Evolutionary conservation across 2,329 filamentous ascomycete species (phyloP), one percentile per base, ranked within the genome.

Genomic region (Alternaria postmessia): DNA sequence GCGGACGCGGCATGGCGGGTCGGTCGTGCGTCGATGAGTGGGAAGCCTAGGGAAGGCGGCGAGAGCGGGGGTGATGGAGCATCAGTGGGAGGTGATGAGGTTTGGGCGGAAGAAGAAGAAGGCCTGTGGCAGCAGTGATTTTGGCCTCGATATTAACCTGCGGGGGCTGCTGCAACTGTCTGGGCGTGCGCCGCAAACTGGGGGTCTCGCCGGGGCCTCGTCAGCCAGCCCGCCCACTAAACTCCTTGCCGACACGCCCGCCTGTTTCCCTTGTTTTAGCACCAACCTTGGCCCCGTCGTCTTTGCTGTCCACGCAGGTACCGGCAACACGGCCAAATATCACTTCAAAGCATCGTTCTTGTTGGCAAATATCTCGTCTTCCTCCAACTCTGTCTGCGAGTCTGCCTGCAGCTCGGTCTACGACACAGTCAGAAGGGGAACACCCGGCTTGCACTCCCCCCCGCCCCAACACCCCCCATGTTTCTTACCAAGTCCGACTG

Each of bases 1-100:
- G 77, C 68, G 68, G 69, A 66, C 75, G 76, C 63, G 77, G 76
- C 77, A 79, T 79, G 61, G 63, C 69, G 64, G 59, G 41, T 41
- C 42, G 59, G 42, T 41, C 42, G 57, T 62, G 41, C 44, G 65
- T 59, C 64, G 71, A 49, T 69, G 67, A 68, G 63, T 63, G 49
- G 43, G 65, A 69, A 63, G 74, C 74, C 71, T 70, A 65, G 51
- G 62, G 61, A 62, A 74, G 73, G 74, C 75, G 68, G 63, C 64
- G 69, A 53, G 63, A 57, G 52, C 52, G 61, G 57, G 57, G 57
- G 68, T 57, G 73, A 77, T 77, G 73, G 68, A 64, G 68, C 75
- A 78, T 78, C 62, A 67, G 71, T 65, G 49, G 59, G 57, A 47
- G 53, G 59, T 44, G 64, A 66, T 60, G 65, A 24, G 54, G 54